Conservation (phyloP, 495 filamentous ascomycete genomes). For the Acidomyces sp. region DNA sequence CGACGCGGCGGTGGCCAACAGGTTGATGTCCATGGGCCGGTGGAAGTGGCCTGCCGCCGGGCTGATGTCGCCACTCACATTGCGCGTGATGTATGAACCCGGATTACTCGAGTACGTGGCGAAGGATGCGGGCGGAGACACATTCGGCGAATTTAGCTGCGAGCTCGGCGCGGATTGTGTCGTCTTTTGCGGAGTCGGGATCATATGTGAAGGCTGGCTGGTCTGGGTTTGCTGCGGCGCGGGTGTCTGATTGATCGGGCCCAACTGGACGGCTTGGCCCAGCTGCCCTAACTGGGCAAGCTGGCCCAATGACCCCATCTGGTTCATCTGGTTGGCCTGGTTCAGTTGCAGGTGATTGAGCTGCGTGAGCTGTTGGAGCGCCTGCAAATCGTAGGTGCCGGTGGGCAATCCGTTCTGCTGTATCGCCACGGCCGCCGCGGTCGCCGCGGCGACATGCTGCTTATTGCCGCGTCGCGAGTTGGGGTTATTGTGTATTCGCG, state of each 20-base stretch:
- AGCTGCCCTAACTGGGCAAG: constrained; percentile 22
- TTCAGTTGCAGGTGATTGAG: constrained; percentile 12
- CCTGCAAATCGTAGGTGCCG: constrained; percentile 9
- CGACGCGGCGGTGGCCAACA: constrained; percentile 83
- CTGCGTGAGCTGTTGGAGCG: constrained; percentile 16
- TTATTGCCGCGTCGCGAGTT: constrained; percentile 93
- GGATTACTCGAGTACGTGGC: constrained; percentile 57
- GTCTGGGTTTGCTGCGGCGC: constrained; percentile 44
- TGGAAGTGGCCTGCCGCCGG: constrained; percentile 34
- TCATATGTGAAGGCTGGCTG: no score
- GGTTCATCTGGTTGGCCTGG: constrained; percentile 13
- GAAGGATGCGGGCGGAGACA: constrained; percentile 88
- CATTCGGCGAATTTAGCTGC: constrained; percentile 80
- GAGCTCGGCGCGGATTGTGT: constrained; percentile 82
- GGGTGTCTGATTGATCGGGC: constrained; percentile 5
- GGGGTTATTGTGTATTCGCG: constrained; percentile 96
- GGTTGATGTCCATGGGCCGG: constrained; percentile 60
- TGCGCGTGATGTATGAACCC: constrained; percentile 50
- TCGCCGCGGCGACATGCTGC: constrained; percentile 37
- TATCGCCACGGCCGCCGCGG: constrained; percentile 39
- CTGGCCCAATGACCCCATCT: constrained; percentile 1
- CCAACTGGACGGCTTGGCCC: constrained; percentile 7
- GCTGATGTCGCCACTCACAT: constrained; percentile 30
- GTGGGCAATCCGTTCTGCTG: constrained; percentile 17
- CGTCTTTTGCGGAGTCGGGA: constrained; percentile 64